Base-by-base conservation (phyloP, 139 green algal genomes). In the Chlorella sorokiniana region DNA sequence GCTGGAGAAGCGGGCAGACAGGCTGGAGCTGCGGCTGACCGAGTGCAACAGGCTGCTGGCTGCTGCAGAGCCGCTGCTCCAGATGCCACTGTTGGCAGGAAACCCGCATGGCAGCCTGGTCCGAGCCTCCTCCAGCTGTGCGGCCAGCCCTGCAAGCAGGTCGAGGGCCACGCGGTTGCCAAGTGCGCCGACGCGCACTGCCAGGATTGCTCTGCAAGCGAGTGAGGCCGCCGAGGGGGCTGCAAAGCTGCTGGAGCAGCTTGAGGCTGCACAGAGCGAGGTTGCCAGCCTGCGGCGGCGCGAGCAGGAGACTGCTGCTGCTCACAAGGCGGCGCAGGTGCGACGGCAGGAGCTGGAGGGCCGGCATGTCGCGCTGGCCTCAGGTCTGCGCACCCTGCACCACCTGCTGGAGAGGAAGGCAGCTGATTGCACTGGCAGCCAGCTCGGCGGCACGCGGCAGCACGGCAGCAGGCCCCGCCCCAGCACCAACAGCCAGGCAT, bases 21-120 rank as follows among this genome's bases (percentile, higher is more conserved):
- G 45, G 35, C 65, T 83, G 65, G 63, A 83, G 78, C 65, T 76
- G 65, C 78, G 77, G 78, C 45, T 83, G 8, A 67, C 65, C 10
- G 10, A 77, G 51, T 74, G 69, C 56, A 77, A 61, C 51, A 51
- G 48, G 20, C 38, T 83, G 65, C 65, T 83, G 25, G 59, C 48
- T 23, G 40, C 51, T 18, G 75, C 62, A 1, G 75, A 70, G 59
- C 51, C 33, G 35, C 18, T 79, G 29, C 31, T 38, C 5, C n/a
- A 65, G 70, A 31, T 78, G 45, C 45, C 70, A 35, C 41, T 42
- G 1, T 14, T 22, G 5, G 45, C 27, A 4, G 68, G 23, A 40
- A 59, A 27, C 40, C 41, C 41, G 45, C 29, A 29, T 29, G 31
- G 70, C 42, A 52, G 44, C 70, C 31, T 8, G 37, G 54, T 25